Conservation (phyloP, 2,329 filamentous ascomycete species). For the Biscogniauxia mediterranea region DNA sequence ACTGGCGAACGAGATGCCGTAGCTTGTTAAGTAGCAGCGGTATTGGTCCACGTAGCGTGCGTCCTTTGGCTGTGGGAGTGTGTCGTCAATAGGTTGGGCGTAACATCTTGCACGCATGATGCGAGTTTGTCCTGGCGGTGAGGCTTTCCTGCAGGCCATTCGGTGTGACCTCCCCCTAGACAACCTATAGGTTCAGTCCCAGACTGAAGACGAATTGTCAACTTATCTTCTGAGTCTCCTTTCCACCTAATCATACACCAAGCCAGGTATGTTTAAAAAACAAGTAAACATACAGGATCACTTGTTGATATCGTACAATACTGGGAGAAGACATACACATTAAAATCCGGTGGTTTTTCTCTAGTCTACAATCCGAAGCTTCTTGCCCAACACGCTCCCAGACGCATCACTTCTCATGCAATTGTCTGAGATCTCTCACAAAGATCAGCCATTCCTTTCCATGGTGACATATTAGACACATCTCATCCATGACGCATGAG, state of each 20-base stretch:
- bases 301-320: not conserved
- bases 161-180: not conserved
- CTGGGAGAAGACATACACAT: conserved; percentile 2
- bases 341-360: conserved; percentile 2
- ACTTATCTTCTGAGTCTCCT: not conserved
- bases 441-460: conserved; percentile 1
- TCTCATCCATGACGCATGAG: conserved; percentile 2
- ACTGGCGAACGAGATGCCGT: not conserved
- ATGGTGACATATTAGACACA: not conserved
- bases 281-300: not conserved
- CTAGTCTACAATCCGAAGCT: conserved; percentile 13
- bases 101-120: not conserved
- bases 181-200: not conserved
- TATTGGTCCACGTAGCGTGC: not conserved
- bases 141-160: not conserved
- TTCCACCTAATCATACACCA: not conserved
- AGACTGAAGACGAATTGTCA: not conserved
- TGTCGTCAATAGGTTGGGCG: not conserved
- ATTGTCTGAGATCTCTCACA: conserved; percentile 17
- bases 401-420: conserved; percentile 27
- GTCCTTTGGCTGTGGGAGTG: not conserved
- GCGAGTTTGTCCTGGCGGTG: not conserved
- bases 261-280: not conserved
- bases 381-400: conserved; percentile 14
- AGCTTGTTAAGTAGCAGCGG: not conserved